Percentiles rank a stretch among this genome's conserved stretches.
Conservation (phyloP, 192 early-diverging fungal genomes). For the Coemansia furcata region DNA sequence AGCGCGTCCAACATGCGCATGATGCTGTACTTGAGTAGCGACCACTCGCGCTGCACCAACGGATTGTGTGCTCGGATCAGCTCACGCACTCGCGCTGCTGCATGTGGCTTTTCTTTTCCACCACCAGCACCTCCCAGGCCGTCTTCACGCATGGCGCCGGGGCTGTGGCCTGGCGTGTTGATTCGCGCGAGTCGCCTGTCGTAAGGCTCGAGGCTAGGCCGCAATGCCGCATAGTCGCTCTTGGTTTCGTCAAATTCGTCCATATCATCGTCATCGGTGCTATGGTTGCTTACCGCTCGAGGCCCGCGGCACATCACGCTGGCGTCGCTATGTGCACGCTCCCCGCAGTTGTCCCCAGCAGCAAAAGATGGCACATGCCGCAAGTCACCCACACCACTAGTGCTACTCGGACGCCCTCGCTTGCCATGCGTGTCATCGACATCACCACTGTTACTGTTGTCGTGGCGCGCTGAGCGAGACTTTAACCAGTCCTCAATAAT, state of each 20-base stretch:
- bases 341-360: neutral
- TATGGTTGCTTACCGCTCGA: neutral
- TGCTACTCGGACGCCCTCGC: constrained; percentile 5
- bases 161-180: constrained; percentile 13
- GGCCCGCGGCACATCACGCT: neutral
- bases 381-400: neutral
- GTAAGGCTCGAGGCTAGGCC: constrained; percentile 26
- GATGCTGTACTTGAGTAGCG: constrained; percentile 39
- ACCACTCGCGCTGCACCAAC: constrained; percentile 40
- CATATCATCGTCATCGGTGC: constrained; percentile 6
- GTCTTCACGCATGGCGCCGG: constrained; percentile 4
- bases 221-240: constrained; percentile 29
- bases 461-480: neutral
- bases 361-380: neutral
- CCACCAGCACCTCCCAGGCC: neutral
- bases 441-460: neutral
- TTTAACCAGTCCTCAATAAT: constrained; percentile 19
- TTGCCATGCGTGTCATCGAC: neutral
- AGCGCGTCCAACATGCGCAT: constrained; percentile 46
- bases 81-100: constrained; percentile 31
- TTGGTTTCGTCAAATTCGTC: constrained; percentile 6
- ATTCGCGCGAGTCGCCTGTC: constrained; percentile 29
- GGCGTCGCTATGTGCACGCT: constrained; percentile 2
- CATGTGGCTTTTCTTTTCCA: neutral
- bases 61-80: constrained; percentile 46